Conservation (phyloP, 257 asterid species). For the Solanum gracilifrons region DNA sequence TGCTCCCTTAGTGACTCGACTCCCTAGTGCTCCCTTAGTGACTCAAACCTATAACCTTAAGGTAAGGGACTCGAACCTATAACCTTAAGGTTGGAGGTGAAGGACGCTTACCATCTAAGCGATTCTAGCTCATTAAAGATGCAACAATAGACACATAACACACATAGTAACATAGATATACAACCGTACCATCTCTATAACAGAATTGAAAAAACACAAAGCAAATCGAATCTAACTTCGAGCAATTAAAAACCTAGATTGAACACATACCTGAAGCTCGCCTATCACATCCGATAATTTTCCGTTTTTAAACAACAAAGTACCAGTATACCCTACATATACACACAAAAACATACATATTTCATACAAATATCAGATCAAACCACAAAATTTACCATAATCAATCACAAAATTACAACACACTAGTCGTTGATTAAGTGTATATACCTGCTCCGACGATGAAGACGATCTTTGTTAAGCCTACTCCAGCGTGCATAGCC, state of each 20-base stretch:
- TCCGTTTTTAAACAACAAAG: conserved; percentile 20
- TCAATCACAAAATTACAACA: background rate
- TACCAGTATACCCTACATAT: conserved; percentile 24
- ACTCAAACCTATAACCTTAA: background rate
- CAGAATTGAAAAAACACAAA: background rate
- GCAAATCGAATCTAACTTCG: background rate
- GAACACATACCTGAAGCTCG: conserved; percentile 4
- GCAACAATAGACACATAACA: background rate
- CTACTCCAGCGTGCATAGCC: conserved; percentile 15
- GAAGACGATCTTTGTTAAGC: conserved; percentile 1
- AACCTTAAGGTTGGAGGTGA: background rate
- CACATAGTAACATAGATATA: background rate
- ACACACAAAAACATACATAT: background rate
- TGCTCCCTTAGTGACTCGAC: background rate
- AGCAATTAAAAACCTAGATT: background rate
- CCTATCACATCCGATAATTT: conserved; percentile 25
- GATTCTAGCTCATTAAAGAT: background rate
- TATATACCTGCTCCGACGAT: conserved; percentile 1
- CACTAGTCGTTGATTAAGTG: background rate
- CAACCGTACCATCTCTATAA: background rate
- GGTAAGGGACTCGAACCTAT: background rate
- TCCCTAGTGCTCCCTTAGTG: background rate
- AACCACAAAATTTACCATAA: background rate
- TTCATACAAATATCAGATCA: background rate
- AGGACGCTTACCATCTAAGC: background rate